Percentiles rank a stretch among this genome's conserved stretches.
Conservation (phyloP, 2,329 filamentous ascomycete genomes). For the Phaeosphaeria sp. region DNA sequence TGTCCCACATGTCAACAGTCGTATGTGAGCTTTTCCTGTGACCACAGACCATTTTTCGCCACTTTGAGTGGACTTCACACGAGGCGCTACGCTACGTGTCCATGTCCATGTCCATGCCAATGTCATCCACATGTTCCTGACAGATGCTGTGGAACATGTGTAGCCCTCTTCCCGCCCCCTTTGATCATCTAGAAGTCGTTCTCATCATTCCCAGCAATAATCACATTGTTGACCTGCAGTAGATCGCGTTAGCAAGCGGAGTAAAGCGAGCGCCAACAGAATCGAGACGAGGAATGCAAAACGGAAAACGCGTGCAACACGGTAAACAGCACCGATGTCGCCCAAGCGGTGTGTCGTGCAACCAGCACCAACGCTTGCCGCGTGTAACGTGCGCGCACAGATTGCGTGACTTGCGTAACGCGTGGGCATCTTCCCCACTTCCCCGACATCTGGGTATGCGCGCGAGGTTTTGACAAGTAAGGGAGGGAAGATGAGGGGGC, state of each 20-base stretch:
- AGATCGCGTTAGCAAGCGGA: constrained; percentile 14
- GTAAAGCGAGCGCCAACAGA: neutral
- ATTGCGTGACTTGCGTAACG: constrained; percentile 9
- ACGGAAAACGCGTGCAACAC: constrained; percentile 3
- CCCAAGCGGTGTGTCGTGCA: neutral
- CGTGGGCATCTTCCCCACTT: constrained; percentile 21
- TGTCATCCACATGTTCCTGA: neutral
- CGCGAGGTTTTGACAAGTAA: constrained; percentile 11
- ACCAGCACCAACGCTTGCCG: constrained; percentile 12
- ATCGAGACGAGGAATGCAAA: constrained; percentile 1
- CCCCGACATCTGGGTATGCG: constrained; percentile 17
- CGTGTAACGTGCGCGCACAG: constrained; percentile 26
- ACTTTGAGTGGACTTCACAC: too few relatives aligned
- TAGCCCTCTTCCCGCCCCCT: neutral
- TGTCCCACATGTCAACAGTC: too few relatives aligned
- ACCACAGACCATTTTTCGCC: too few relatives aligned
- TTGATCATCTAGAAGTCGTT: constrained; percentile 73
- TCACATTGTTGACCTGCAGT: constrained; percentile 81
- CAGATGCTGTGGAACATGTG: neutral
- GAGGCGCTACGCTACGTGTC: neutral
- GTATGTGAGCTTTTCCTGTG: too few relatives aligned
- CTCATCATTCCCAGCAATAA: constrained; percentile 85
- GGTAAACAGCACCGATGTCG: neutral
- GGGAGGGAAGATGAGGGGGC: constrained; percentile 11
- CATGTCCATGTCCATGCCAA: neutral